Percentiles rank a stretch among this genome's conserved stretches.
Conservation (phyloP, 2,329 filamentous ascomycete genomes). For the Colletotrichum sp. region DNA sequence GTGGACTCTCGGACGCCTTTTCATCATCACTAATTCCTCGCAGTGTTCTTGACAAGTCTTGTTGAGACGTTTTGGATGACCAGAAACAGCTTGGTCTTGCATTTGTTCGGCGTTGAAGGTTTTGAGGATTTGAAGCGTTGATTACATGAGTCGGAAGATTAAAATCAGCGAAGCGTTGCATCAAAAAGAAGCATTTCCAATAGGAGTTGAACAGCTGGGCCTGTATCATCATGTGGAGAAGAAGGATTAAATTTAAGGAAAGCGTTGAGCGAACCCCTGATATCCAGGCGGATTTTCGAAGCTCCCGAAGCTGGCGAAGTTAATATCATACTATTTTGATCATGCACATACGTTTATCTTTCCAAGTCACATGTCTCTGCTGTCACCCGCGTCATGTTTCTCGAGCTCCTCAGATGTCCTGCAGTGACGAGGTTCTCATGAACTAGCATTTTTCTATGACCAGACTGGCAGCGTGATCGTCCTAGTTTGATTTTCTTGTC, state of each 20-base stretch:
- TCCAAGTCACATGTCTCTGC: not conserved
- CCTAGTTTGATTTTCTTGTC: no score
- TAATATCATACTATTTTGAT: not conserved
- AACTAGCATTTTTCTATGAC: not conserved
- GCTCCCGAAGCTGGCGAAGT: not conserved
- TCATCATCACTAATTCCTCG: not conserved
- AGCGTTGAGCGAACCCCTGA: not conserved
- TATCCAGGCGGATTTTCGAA: not conserved
- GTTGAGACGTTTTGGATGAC: not conserved
- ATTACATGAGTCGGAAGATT: not conserved
- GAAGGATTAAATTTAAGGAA: not conserved
- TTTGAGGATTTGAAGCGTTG: not conserved
- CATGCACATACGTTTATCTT: not conserved
- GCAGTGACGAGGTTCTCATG: not conserved
- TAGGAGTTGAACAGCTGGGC: not conserved
- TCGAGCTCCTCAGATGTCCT: not conserved
- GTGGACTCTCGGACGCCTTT: not conserved
- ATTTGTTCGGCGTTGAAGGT: not conserved
- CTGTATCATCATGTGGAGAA: not conserved
- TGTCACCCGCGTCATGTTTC: no score
- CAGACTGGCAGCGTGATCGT: no score
- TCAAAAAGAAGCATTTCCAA: not conserved
- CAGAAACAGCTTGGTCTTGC: not conserved
- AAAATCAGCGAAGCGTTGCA: not conserved
- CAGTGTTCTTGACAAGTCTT: not conserved